Evolutionary conservation across 2,329 filamentous ascomycete species (phyloP).

Genomic region (Talaromyces sp.): DNA sequence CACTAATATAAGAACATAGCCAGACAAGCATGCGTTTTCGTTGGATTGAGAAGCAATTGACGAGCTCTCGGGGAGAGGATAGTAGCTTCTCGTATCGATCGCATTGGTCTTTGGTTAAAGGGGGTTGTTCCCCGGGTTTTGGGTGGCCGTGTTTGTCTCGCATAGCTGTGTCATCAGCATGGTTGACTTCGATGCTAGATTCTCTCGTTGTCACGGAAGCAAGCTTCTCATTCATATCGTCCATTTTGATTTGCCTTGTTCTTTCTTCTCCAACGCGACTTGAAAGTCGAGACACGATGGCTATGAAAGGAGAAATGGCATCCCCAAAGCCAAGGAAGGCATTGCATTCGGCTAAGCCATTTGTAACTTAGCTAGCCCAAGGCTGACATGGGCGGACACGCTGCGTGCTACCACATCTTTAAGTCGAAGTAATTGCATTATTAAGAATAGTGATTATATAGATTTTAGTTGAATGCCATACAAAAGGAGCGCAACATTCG

Average conservation of each 20-base stretch:
- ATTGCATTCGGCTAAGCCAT: background rate
- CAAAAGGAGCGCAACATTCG: no score
- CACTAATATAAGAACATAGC: conserved; percentile 1
- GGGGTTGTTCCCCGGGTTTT: background rate
- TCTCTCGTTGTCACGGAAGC: background rate
- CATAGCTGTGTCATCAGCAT: background rate
- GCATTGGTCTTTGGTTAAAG: conserved; percentile 3
- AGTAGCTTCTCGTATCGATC: background rate
- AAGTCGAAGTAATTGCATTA: no score
- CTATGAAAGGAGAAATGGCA: no score
- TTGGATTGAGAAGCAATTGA: background rate
- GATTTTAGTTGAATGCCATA: no score
- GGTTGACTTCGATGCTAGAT: background rate
- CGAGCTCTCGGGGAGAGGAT: background rate
- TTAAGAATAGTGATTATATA: no score
- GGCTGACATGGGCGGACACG: background rate
- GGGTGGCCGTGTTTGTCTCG: conserved; percentile 2
- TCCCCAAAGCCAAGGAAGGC: background rate
- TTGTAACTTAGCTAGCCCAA: background rate
- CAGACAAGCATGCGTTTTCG: background rate
- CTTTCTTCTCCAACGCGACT: no score
- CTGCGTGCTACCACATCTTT: no score
- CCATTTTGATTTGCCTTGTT: conserved; percentile 1
- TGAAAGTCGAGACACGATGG: no score
- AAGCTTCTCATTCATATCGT: background rate